A percentile compares a stretch with the other conserved stretches of the same genome.
Conservation (phyloP, 345 rosid species). For the Moringa oleifera region DNA sequence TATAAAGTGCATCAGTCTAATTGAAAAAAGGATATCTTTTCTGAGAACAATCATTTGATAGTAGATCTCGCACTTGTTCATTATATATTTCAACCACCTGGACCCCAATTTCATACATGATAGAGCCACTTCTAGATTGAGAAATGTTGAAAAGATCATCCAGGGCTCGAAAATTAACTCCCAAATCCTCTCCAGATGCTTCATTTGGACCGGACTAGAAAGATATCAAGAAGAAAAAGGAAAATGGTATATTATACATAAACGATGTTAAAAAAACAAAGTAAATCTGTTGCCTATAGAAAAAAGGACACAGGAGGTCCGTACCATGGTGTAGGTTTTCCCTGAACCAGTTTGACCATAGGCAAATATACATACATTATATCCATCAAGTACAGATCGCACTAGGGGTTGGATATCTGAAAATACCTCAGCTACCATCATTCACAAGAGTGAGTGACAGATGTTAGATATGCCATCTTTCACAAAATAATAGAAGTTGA, state of each 20-base stretch:
- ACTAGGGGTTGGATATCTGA: constrained; percentile 68
- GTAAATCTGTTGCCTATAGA: too few relatives aligned
- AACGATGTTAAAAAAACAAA: constrained; percentile 8
- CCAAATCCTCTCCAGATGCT: constrained; percentile 71
- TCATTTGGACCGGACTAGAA: constrained; percentile 62
- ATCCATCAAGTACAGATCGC: constrained; percentile 81
- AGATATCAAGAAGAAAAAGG: constrained; percentile 9
- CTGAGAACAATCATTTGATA: constrained; percentile 47
- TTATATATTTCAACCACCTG: constrained; percentile 96
- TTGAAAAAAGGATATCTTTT: constrained; percentile 73
- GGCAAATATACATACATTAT: constrained; percentile 87
- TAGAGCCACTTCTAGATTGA: constrained; percentile 46
- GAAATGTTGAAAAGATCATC: constrained; percentile 71
- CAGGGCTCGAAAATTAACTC: constrained; percentile 84
- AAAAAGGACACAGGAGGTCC: background rate
- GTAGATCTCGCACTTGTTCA: constrained; percentile 79
- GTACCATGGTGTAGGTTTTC: constrained; percentile 91
- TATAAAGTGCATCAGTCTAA: background rate
- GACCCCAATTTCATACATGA: constrained; percentile 56
- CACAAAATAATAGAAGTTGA: background rate
- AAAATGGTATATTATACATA: background rate
- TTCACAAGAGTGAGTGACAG: constrained; percentile 6
- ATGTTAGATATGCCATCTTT: constrained; percentile 4
- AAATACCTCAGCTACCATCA: constrained; percentile 67
- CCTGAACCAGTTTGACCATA: constrained; percentile 99